Conservation (phyloP, 1,139 yeast genomes). For the Yamadazyma dushanensis region DNA sequence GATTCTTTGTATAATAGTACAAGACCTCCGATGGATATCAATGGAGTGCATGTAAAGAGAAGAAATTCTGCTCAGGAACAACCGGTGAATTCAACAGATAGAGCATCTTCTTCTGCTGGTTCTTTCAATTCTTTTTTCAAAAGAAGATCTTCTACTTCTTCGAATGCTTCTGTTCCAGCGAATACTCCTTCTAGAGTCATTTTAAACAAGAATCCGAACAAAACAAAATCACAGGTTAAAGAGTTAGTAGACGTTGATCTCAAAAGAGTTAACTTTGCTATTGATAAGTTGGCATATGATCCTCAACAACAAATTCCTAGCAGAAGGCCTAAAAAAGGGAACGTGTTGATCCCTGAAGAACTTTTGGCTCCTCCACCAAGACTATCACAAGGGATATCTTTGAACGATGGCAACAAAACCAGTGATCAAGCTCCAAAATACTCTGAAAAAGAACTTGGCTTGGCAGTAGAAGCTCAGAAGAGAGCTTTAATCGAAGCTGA, state of each 20-base stretch:
- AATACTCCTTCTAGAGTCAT: slow-evolving; percentile 28
- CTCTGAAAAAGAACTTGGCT: slow-evolving; percentile 49
- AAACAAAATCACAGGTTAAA: slow-evolving; percentile 35
- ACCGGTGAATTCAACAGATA: slow-evolving; percentile 8
- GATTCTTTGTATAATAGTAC: slow-evolving; percentile 9
- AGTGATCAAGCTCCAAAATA: slow-evolving; percentile 31
- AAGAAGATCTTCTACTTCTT: slow-evolving; percentile 15
- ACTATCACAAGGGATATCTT: slow-evolving; percentile 61
- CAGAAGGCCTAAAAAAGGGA: slow-evolving; percentile 76
- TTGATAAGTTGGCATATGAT: slow-evolving; percentile 66
- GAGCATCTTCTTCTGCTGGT: slow-evolving; percentile 11
- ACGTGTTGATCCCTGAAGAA: slow-evolving; percentile 76
- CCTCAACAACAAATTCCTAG: slow-evolving; percentile 98
- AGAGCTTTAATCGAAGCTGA: slow-evolving; percentile 59
- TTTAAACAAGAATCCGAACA: slow-evolving; percentile 48
- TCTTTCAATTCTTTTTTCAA: slow-evolving; percentile 18
- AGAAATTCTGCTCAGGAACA: slow-evolving; percentile 13
- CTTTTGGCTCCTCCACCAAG: slow-evolving; percentile 61
- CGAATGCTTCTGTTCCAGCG: slow-evolving; percentile 13
- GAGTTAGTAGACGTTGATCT: slow-evolving; percentile 41
- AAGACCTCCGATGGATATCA: slow-evolving; percentile 17
- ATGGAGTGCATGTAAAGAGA: slow-evolving; percentile 15
- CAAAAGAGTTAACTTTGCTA: slow-evolving; percentile 72
- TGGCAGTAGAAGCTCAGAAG: slow-evolving; percentile 59
- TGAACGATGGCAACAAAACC: slow-evolving; percentile 29